Conservation (phyloP, 805 yeast genomes). For the Wickerhamomyces hampshirensis region DNA sequence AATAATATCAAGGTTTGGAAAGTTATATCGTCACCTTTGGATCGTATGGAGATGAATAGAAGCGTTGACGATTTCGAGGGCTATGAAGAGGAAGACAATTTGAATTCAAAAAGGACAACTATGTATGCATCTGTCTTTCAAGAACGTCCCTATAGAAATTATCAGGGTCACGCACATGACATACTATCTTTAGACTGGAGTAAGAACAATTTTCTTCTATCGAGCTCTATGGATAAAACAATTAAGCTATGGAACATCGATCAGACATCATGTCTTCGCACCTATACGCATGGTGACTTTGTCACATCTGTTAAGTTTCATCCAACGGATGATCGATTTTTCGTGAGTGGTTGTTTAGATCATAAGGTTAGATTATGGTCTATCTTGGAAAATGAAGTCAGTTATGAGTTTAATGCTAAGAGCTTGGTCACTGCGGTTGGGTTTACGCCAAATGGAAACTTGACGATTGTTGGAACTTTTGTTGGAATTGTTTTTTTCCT, state of each 20-base stretch:
- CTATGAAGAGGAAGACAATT: not conserved
- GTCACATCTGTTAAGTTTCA: conserved; percentile 79
- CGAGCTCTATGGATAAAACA: conserved; percentile 82
- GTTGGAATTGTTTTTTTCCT: conserved; percentile 61
- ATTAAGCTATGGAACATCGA: conserved; percentile 84
- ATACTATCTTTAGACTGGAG: conserved; percentile 85
- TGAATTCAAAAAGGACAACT: conserved; percentile 8
- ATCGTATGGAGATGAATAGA: conserved; percentile 30
- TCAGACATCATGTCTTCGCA: conserved; percentile 53
- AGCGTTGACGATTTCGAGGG: conserved; percentile 1
- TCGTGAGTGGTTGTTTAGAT: conserved; percentile 77
- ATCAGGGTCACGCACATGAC: conserved; percentile 64
- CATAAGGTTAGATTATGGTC: conserved; percentile 79
- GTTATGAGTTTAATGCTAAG: conserved; percentile 55
- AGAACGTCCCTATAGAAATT: conserved; percentile 54
- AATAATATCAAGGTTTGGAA: conserved; percentile 69
- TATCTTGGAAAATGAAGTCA: conserved; percentile 64
- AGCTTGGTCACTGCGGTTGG: conserved; percentile 71
- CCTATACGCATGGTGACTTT: conserved; percentile 72
- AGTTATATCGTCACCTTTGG: conserved; percentile 68
- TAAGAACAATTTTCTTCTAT: conserved; percentile 70
- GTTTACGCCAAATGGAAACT: conserved; percentile 60
- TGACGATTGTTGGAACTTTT: conserved; percentile 71
- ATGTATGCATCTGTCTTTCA: conserved; percentile 76
- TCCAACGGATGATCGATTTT: conserved; percentile 82